Base-by-base conservation (phyloP, 2,329 filamentous ascomycete genomes). In the Stemphylium lycopersici region DNA sequence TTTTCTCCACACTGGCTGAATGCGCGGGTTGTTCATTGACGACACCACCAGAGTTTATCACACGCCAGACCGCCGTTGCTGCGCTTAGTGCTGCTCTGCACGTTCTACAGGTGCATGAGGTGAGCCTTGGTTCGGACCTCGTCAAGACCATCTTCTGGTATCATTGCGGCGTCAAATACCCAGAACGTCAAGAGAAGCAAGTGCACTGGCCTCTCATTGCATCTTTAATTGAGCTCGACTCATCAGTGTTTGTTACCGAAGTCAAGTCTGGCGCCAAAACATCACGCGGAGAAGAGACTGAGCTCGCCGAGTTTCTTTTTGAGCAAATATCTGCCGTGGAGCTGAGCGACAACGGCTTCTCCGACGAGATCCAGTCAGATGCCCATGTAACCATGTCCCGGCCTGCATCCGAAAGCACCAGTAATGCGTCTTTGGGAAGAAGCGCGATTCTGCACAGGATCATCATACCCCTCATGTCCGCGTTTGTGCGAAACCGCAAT, bases 1-100 rank as follows among this genome's bases (percentile, higher is more conserved):
- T 76, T 7, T 76, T 80, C 42, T 51, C 66, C 5, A 68, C 70
- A 1, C 66, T 80, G 7, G 59, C 67, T 5, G 69, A 75, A 43
- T 77, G 73, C 56, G 61, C 63, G 41, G 66, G 66, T 36, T 73
- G 67, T 54, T 62, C 71, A 12, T 32, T 72, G 34, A 53, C 56
- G n/a, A 37, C 59, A 15, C 61, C 66, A 6, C 64, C 67, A 5
- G 56, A 64, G n/a, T 66, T 63, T 38, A 47, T 51, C 12, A 63
- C 65, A 12, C 48, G 61, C 6, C 45, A 46, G 16, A 56, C 58
- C 13, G 67, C 66, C 6, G 57, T 73, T 22, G 43, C 51, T 20
- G 64, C 65, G 3, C 59, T 76, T 2, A 60, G 66, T 38, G 51
- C 63, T 12, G 66, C 67, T 33, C 54, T 74, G 4, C 47, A 53